Evolutionary conservation across 2,329 filamentous ascomycete genomes (phyloP).

Genomic region (Fusarium dlaminii): DNA sequence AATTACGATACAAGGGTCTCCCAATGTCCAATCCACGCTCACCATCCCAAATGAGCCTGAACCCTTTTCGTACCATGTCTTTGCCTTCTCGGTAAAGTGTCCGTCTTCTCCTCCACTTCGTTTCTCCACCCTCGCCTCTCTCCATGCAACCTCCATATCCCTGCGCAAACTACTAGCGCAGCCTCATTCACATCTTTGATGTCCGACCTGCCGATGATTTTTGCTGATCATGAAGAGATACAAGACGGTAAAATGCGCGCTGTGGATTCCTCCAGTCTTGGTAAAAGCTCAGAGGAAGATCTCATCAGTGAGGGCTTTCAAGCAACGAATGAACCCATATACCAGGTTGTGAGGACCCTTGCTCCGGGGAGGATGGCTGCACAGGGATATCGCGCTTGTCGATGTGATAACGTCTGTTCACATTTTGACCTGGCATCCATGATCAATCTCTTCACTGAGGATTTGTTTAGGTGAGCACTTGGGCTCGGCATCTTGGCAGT

Average conservation of each 20-base stretch:
- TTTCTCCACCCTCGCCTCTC: conserved; percentile 29
- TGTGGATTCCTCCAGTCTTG: background rate
- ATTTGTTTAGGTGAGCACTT: conserved; percentile 23
- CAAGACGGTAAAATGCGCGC: background rate
- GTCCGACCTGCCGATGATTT: conserved; percentile 1
- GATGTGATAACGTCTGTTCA: conserved; percentile 29
- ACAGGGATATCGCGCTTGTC: conserved; percentile 31
- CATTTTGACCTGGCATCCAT: conserved; percentile 30
- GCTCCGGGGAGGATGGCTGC: conserved; percentile 9
- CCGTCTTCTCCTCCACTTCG: conserved; percentile 30
- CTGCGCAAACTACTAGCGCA: conserved; percentile 35
- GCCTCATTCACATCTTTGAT: conserved; percentile 32
- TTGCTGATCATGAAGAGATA: background rate
- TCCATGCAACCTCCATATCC: conserved; percentile 29
- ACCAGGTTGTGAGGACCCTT: conserved; percentile 12
- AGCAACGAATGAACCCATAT: background rate
- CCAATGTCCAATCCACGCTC: conserved; percentile 14
- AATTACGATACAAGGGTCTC: background rate
- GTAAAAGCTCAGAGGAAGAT: background rate
- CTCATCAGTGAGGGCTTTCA: background rate
- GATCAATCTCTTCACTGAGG: conserved; percentile 29
- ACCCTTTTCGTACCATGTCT: conserved; percentile 31
- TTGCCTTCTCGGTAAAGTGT: conserved; percentile 36
- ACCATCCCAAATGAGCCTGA: conserved; percentile 19
- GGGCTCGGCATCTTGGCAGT: conserved; percentile 27